Evolutionary conservation across 78 protist genomes (phyloP), one percentile per base, ranked within the genome.

Genomic region (Guillardia theta): DNA sequence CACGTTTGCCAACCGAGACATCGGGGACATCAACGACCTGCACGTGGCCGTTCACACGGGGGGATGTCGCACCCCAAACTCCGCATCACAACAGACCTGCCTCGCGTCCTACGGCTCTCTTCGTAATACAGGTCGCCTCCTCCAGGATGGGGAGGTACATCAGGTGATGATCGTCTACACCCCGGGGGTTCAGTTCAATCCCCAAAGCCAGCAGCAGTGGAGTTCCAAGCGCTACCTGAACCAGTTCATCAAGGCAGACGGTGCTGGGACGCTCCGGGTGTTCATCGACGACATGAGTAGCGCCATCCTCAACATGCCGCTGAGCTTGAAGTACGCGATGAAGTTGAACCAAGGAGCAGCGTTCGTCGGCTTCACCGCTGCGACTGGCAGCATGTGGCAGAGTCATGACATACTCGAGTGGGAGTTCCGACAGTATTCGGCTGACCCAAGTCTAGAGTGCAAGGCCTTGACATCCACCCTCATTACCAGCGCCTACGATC

Each of bases 21-120:
- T 24, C 36, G 83, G 1, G 83, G 83, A 70, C 41, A 43, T 18
- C 83, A 70, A 70, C 41, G 83, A 70, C 83, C n/a, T 70, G 83
- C 83, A 70, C 41, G 83, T 70, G 3, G 83, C 83, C 41, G 83
- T 70, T 24, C 83, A 70, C 83, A 70, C 83, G 41, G 83, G 83
- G 15, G 83, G 70, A 58, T 58, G 70, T 6, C 70, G 70, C 39
- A 24, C 27, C 39, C 39, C 21, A 30, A 58, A 58, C 70, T 27
- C 39, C 70, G 70, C 39, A 24, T 58, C 70, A 3, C 4, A 30
- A 8, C 39, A 1, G 27, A 58, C 70, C 4, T 30, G 21, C 27
- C 70, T 58, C 27, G 21, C 70, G 6, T 58, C 70, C 70, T 58
- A 58, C 70, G 3, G 27, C 70, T 30, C 21, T 3, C 70, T 58